Conservation (phyloP, 768 basidiomycete genomes). For the Naganishia vaughanmartiniae region DNA sequence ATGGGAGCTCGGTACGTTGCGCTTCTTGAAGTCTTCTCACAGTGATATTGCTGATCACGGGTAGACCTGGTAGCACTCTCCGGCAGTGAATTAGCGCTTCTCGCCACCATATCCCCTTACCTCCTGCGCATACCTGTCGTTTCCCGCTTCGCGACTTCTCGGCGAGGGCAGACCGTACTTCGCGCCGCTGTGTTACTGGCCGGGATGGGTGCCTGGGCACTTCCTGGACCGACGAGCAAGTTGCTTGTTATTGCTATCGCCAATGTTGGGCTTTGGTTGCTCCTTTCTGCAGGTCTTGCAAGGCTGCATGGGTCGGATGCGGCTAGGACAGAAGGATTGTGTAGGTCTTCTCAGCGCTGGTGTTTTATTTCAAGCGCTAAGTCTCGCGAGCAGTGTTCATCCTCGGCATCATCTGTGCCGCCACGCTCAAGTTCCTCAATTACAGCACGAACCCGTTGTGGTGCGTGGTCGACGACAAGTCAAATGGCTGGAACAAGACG, state of each 20-base stretch:
- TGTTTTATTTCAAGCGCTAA: neutral
- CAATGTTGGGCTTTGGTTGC: constrained; percentile 58
- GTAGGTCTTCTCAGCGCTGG: constrained; percentile 34
- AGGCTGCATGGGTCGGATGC: constrained; percentile 47
- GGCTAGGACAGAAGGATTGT: constrained; percentile 39
- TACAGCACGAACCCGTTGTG: constrained; percentile 83
- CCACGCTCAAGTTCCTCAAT: constrained; percentile 72
- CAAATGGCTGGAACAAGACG: constrained; percentile 68
- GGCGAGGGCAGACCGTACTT: constrained; percentile 58
- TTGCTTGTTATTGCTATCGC: constrained; percentile 62
- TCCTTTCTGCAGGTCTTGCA: constrained; percentile 62
- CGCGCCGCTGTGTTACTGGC: constrained; percentile 57
- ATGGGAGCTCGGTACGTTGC: constrained; percentile 69
- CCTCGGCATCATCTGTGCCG: constrained; percentile 63
- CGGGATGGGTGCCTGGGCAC: constrained; percentile 57
- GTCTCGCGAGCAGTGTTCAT: constrained; percentile 4
- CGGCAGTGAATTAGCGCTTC: constrained; percentile 73
- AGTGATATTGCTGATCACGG: neutral
- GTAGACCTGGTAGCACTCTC: constrained; percentile 55
- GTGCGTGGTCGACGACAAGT: constrained; percentile 67
- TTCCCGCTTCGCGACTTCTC: constrained; percentile 57
- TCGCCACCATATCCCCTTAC: constrained; percentile 68
- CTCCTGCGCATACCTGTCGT: constrained; percentile 60
- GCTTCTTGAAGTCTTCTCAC: neutral
- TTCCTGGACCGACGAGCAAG: constrained; percentile 55